These are phyloP conservation scores for Aspergillus transmontanensis DNA, from an alignment of 2,329 filamentous ascomycete species.

Conservation along the genomic window DNA sequence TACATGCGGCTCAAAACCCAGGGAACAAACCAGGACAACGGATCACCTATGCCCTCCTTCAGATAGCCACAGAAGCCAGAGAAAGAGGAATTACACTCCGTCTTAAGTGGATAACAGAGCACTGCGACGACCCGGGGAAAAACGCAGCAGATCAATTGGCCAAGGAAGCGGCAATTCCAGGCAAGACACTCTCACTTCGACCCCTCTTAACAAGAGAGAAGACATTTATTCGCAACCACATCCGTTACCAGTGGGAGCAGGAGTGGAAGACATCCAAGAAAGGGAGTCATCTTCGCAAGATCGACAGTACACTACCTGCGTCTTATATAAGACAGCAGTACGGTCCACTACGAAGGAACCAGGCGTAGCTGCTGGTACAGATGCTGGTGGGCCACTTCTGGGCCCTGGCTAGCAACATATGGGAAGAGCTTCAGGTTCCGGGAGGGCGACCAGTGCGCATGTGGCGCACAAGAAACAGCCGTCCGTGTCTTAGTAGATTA, in stretches of 20 bases:
- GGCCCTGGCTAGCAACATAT: conserved; percentile 24
- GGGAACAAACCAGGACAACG: too few relatives aligned
- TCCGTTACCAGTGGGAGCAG: conserved; percentile 10
- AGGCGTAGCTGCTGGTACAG: conserved; percentile 22
- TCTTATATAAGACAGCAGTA: conserved; percentile 11
- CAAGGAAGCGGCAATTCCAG: neutral
- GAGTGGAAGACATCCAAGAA: conserved; percentile 17
- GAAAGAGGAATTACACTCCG: conserved; percentile 10
- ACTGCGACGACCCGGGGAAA: conserved; percentile 3
- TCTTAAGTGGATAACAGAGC: conserved; percentile 13
- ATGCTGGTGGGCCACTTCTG: conserved; percentile 24
- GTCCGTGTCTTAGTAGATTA: conserved; percentile 23
- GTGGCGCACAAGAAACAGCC: conserved; percentile 22
- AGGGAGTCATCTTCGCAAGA: conserved; percentile 10
- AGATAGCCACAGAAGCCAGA: conserved; percentile 15
- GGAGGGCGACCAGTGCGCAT: conserved; percentile 18
- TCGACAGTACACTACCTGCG: conserved; percentile 12
- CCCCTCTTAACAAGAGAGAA: conserved; percentile 15
- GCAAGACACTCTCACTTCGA: conserved; percentile 7
- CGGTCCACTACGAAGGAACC: conserved; percentile 13
- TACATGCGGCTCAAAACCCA: too few relatives aligned
- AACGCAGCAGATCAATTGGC: conserved; percentile 2
- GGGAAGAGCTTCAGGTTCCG: conserved; percentile 14
- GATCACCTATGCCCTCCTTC: neutral
- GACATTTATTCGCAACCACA: conserved; percentile 7